Percentiles rank a stretch among this genome's conserved stretches.
These are phyloP conservation scores for Suillus alpinus DNA, from an alignment of 768 basidiomycete species.

Conservation along the genomic window DNA sequence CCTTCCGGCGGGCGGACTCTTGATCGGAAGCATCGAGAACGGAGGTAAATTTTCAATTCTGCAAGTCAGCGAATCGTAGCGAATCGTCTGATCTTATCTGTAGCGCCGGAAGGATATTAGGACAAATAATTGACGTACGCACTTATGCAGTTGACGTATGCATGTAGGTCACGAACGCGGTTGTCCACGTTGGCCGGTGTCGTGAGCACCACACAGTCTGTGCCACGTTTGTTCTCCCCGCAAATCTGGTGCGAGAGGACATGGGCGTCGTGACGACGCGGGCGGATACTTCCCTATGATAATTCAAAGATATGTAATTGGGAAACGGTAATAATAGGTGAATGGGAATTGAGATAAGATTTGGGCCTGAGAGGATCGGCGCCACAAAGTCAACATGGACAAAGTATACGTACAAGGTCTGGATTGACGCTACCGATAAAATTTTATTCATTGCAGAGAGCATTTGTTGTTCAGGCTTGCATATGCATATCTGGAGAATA, in stretches of 20 bases:
- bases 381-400: conserved; percentile 24
- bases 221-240: not conserved
- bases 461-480: not conserved
- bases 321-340: conserved; percentile 5
- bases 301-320: conserved; percentile 1
- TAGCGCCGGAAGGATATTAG: not conserved
- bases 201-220: not conserved
- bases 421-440: too few relatives aligned
- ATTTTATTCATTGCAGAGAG: conserved; percentile 16
- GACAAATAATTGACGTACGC: not conserved
- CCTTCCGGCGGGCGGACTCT: not conserved
- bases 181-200: not conserved
- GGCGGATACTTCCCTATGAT: too few relatives aligned
- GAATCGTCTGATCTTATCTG: conserved; percentile 2
- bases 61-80: not conserved
- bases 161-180: not conserved
- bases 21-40: conserved; percentile 1
- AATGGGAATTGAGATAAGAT: conserved; percentile 6
- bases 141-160: not conserved
- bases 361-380: conserved; percentile 19
- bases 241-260: not conserved
- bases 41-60: not conserved
- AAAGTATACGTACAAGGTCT: conserved; percentile 24
- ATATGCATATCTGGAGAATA: too few relatives aligned
- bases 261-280: not conserved